These are phyloP conservation scores for Boletus smithii DNA, from an alignment of 1,284 basidiomycete genomes.

Conservation along the genomic window DNA sequence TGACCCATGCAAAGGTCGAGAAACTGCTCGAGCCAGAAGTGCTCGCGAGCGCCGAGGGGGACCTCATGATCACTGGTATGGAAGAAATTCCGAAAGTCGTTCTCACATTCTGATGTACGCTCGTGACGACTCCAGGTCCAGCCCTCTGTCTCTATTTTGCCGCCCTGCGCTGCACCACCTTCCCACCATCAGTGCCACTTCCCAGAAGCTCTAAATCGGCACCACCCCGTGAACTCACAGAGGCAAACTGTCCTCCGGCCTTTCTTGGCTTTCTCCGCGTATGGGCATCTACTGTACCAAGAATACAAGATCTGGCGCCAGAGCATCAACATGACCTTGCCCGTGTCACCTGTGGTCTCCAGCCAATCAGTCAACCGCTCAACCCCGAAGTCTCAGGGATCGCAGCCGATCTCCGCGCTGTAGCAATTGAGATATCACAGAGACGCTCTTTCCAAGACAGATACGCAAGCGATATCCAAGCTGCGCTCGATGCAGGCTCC, in stretches of 20 bases:
- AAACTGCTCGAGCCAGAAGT: constrained; percentile 65
- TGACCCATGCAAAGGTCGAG: constrained; percentile 73
- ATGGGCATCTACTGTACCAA: constrained; percentile 64
- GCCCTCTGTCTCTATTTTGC: constrained; percentile 65
- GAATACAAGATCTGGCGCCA: constrained; percentile 58
- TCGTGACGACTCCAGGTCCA: constrained; percentile 47
- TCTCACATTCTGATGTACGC: constrained; percentile 33
- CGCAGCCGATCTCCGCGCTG: constrained; percentile 69
- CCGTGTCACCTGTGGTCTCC: constrained; percentile 66
- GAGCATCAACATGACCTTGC: constrained; percentile 78
- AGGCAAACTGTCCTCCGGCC: constrained; percentile 52
- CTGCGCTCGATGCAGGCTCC: constrained; percentile 63
- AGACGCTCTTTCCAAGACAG: constrained; percentile 77
- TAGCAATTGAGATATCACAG: constrained; percentile 79
- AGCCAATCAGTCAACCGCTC: constrained; percentile 38
- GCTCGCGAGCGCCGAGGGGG: constrained; percentile 69
- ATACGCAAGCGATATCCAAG: constrained; percentile 69
- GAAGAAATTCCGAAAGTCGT: constrained; percentile 38
- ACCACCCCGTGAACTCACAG: constrained; percentile 47
- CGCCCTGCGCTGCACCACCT: constrained; percentile 54
- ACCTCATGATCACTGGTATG: constrained; percentile 78
- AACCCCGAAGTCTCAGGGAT: constrained; percentile 52
- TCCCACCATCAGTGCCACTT: constrained; percentile 59
- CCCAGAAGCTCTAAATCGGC: constrained; percentile 42
- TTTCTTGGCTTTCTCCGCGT: constrained; percentile 68